Evolutionary conservation across 495 filamentous ascomycete genomes (phyloP), one percentile per base, ranked within the genome.

Genomic region (Glarea lozoyensis): DNA sequence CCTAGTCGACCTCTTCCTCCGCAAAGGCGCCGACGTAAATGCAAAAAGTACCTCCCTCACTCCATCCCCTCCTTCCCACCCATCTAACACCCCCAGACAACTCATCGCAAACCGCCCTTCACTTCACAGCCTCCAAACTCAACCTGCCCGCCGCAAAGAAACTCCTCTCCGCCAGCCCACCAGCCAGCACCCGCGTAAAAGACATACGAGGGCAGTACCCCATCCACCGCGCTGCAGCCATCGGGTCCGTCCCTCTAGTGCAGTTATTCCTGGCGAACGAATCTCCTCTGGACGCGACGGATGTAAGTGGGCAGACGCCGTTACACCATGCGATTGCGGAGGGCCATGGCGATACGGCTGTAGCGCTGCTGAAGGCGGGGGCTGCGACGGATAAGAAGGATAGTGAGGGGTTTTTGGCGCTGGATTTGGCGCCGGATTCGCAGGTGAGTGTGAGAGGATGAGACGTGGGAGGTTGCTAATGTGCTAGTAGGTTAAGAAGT

Each of bases 241-340:
- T 93, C 1, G 92, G 92, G 2, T 86, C 82, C 2, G 77, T 84
- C 23, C 87, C 92, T 7, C 84, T 99, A 63, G 67, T 95, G 27
- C 83, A 84, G 49, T 53, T 88, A 25, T 65, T 98, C 20, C 62
- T 99, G 9, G 79, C 86, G 49, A 70, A 86, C 46, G 76, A 76
- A 41, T 90, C 84, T 46, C 88, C 93, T 1, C 55, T 97, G 6
- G 89, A 95, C 58, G 81, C 88, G 12, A 82, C 80, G n/a, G 92
- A 99, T 65, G 65, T 67, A 9, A 76, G 84, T 42, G 89, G 90
- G 1, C 70, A 84, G 44, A 97, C 93, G 24, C 79, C 89, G 11
- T 63, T 99, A 56, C 92, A 99, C 62, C 93, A 99, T 65, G 92
- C 84, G 2, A 74, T 96, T 46, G 84, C 86, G 0, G 92, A 98